These are phyloP conservation scores for Eucalyptus tenuipes DNA, from an alignment of 345 rosid species.

Conservation along the genomic window DNA sequence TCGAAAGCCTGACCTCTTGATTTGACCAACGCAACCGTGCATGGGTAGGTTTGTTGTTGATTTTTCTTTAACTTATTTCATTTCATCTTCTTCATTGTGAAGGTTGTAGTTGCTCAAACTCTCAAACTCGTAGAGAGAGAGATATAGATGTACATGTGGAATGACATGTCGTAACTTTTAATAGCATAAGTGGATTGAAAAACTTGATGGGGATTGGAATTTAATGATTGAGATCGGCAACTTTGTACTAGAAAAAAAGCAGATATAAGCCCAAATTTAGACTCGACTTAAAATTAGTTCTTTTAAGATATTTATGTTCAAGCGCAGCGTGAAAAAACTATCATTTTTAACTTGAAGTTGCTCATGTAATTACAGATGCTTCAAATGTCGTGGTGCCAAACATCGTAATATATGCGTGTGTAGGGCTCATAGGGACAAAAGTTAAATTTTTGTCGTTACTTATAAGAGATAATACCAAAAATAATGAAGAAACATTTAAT, in stretches of 20 bases:
- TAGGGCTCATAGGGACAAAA: neutral
- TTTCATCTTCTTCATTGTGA: neutral
- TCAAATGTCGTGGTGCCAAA: neutral
- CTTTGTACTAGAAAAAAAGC: neutral
- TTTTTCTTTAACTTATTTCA: neutral
- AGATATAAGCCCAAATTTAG: neutral
- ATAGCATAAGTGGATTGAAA: neutral
- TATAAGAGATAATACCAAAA: neutral
- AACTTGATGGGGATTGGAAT: neutral
- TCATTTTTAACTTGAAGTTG: neutral
- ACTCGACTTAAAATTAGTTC: neutral
- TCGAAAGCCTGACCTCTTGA: too few relatives aligned
- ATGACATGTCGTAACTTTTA: neutral
- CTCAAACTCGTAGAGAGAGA: too few relatives aligned
- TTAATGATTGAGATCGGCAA: rapidly evolving
- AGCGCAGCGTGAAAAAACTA: rapidly evolving
- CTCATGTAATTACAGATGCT: neutral
- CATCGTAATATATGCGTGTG: neutral
- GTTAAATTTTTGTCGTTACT: neutral
- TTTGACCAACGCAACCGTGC: too few relatives aligned
- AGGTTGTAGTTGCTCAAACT: rapidly evolving
- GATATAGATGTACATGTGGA: neutral
- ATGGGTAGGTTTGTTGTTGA: rapidly evolving
- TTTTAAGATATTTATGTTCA: neutral
- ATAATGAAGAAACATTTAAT: neutral